phyloP scores from a whole-genome alignment of 768 basidiomycete genomes.

The Dictyophora rubrovolvata region DNA sequence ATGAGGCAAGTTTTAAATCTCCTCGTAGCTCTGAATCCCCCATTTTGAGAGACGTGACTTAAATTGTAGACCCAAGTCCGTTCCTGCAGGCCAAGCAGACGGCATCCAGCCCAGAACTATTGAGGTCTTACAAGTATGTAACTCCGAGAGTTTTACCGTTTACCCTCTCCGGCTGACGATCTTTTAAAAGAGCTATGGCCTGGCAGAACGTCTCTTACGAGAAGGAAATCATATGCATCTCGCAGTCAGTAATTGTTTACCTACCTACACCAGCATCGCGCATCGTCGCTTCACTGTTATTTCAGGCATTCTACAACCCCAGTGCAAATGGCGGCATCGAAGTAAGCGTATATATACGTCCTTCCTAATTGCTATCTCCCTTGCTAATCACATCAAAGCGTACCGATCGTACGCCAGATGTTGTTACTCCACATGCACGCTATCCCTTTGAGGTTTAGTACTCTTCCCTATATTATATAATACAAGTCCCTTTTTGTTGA shows the following conservation, averaged over 20 bases:
- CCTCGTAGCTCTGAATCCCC: background rate
- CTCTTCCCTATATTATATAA: background rate
- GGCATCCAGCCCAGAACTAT: constrained; percentile 47
- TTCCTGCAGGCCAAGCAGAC: constrained; percentile 43
- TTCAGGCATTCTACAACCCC: constrained; percentile 69
- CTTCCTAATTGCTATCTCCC: background rate
- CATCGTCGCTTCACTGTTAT: background rate
- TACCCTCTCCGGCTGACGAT: background rate
- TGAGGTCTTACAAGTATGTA: constrained; percentile 47
- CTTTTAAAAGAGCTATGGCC: constrained; percentile 56
- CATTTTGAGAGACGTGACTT: background rate
- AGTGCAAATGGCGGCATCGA: constrained; percentile 48
- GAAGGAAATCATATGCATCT: constrained; percentile 63
- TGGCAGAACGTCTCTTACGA: constrained; percentile 50
- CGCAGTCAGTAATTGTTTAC: constrained; percentile 36
- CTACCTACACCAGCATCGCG: background rate
- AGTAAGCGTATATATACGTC: constrained; percentile 23
- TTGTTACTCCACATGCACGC: constrained; percentile 51
- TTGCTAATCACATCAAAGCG: constrained; percentile 28
- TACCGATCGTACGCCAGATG: constrained; percentile 51
- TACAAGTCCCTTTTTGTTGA: background rate
- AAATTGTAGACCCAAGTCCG: constrained; percentile 31
- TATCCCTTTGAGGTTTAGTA: constrained; percentile 56
- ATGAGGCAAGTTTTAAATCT: constrained; percentile 29
- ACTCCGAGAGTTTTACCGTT: background rate